Conservation (phyloP, 1,284 basidiomycete species). For the Ganoderma meredithae region DNA sequence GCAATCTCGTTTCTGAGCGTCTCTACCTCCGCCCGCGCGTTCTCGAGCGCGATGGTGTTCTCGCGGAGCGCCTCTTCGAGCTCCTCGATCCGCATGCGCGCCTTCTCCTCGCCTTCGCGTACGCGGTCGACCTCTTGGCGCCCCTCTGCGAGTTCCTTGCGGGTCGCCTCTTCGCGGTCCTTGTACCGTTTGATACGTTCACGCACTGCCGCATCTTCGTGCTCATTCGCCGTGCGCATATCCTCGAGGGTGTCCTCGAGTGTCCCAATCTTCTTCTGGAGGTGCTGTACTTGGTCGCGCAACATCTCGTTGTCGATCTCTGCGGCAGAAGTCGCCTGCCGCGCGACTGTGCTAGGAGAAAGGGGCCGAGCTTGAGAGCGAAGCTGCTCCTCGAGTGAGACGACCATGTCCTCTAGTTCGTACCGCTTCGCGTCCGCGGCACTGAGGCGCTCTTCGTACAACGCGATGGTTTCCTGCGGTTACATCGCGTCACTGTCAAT, state of each 20-base stretch:
- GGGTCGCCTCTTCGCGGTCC: slow-evolving; percentile 79
- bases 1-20: slow-evolving; percentile 77
- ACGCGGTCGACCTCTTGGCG: slow-evolving; percentile 72
- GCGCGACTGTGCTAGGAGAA: slow-evolving; percentile 48
- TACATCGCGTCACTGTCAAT: neutral
- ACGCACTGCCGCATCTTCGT: slow-evolving; percentile 72
- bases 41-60: slow-evolving; percentile 88
- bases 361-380: slow-evolving; percentile 46
- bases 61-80: slow-evolving; percentile 90
- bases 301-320: slow-evolving; percentile 95
- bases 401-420: slow-evolving; percentile 77
- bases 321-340: slow-evolving; percentile 63
- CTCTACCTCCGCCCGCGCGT: slow-evolving; percentile 93
- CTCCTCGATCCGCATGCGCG: slow-evolving; percentile 76
- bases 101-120: slow-evolving; percentile 66
- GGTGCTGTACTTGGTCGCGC: slow-evolving; percentile 86
- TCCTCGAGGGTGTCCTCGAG: slow-evolving; percentile 92
- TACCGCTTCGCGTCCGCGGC: slow-evolving; percentile 76
- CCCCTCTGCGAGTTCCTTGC: slow-evolving; percentile 69
- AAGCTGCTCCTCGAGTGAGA: slow-evolving; percentile 67
- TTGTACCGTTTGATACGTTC: slow-evolving; percentile 76
- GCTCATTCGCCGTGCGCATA: slow-evolving; percentile 71
- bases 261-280: slow-evolving; percentile 77
- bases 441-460: slow-evolving; percentile 89
- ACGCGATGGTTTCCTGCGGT: slow-evolving; percentile 84